Conservation (phyloP, 2,329 filamentous ascomycete species). For the Hypoxylon rubiginosum region DNA sequence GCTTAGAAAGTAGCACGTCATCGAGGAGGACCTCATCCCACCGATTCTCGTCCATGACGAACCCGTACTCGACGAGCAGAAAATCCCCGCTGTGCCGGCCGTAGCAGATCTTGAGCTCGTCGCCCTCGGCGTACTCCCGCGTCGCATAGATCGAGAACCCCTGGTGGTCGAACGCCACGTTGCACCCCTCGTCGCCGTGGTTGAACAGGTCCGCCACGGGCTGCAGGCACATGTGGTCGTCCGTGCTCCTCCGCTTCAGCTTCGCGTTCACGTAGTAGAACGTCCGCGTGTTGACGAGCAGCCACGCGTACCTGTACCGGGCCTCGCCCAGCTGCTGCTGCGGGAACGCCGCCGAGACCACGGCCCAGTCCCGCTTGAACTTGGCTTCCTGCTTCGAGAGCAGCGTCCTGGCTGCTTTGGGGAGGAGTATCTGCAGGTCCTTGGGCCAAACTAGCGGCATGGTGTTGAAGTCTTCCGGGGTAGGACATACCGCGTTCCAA, state of each 20-base stretch:
- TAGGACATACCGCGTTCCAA: constrained; percentile 79
- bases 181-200: constrained; percentile 64
- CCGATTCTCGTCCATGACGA: constrained; percentile 61
- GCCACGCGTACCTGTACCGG: constrained; percentile 67
- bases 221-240: constrained; percentile 77
- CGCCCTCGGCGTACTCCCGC: constrained; percentile 64
- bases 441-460: constrained; percentile 65
- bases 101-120: constrained; percentile 79
- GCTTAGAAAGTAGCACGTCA: constrained; percentile 58
- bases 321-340: constrained; percentile 44
- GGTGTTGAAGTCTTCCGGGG: constrained; percentile 66
- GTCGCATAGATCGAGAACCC: constrained; percentile 69
- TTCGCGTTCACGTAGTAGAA: constrained; percentile 69
- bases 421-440: constrained; percentile 62
- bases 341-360: constrained; percentile 59
- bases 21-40: constrained; percentile 67
- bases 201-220: constrained; percentile 82
- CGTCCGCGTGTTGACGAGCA: constrained; percentile 72
- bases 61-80: constrained; percentile 76
- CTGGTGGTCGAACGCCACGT: constrained; percentile 62
- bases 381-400: constrained; percentile 69
- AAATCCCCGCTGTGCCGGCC: constrained; percentile 80
- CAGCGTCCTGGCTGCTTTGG: constrained; percentile 58
- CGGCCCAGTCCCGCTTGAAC: constrained; percentile 63
- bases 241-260: constrained; percentile 57